Conservation (phyloP, 306 rosid genomes). For the Vachellia collinsii region DNA sequence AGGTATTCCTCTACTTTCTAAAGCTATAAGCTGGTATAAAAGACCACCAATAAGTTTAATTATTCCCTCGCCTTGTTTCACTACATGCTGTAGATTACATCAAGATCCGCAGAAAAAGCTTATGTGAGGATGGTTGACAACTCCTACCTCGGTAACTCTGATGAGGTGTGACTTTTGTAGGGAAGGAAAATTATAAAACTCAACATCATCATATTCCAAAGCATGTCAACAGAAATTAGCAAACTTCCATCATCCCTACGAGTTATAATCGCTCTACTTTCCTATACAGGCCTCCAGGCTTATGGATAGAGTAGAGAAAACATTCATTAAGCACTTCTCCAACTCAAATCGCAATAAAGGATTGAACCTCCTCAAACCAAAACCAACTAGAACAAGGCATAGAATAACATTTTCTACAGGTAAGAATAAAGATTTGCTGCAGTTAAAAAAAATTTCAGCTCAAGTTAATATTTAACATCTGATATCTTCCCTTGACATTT, state of each 20-base stretch:
- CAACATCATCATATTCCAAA: conserved; percentile 16
- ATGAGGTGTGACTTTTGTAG: conserved; percentile 53
- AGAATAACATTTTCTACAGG: conserved; percentile 65
- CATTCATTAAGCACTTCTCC: conserved; percentile 51
- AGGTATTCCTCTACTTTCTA: conserved; percentile 47
- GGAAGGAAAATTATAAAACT: background rate
- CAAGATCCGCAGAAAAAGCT: conserved; percentile 58
- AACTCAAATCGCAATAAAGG: conserved; percentile 67
- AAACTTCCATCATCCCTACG: background rate
- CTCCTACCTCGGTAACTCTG: conserved; percentile 66
- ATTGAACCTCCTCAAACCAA: conserved; percentile 64
- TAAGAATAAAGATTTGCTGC: conserved; percentile 28
- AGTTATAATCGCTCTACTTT: conserved; percentile 12
- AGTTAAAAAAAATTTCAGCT: background rate
- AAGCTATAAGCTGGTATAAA: background rate
- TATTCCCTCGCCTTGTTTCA: background rate
- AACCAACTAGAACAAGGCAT: conserved; percentile 61
- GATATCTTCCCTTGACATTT: conserved; percentile 6
- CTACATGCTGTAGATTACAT: conserved; percentile 56
- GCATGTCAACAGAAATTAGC: background rate
- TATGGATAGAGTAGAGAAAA: conserved; percentile 45
- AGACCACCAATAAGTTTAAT: background rate
- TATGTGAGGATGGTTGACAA: conserved; percentile 74
- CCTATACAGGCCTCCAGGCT: conserved; percentile 41
- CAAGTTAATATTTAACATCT: background rate